Evolutionary conservation across 2,329 filamentous ascomycete species (phyloP), one percentile per base, ranked within the genome.

Genomic region (Penicillium glabrum): DNA sequence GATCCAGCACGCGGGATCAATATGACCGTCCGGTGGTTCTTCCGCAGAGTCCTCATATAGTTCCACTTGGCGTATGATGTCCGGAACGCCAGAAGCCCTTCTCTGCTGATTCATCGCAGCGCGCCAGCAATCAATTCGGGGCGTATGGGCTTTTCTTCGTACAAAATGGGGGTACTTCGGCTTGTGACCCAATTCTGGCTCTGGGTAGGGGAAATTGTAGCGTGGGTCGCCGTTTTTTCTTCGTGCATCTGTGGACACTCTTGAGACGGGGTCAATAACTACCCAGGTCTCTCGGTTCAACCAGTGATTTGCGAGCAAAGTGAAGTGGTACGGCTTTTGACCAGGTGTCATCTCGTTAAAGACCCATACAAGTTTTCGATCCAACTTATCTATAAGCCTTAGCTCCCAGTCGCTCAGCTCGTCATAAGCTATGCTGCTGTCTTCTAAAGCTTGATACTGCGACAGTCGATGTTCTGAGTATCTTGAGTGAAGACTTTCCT

Each of bases 1-100:
- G 29, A 75, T 70, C 75, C 75, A 78, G 49, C 70, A 69, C 5
- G 70, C 72, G 11, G 75, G 69, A 21, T 78, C 75, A n/a, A 77
- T 68, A 31, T 69, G 64, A 8, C 71, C 70, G 57, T 76, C 74
- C 1, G 72, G 72, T 0, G 72, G 67, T 48, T 76, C 72, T 31
- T 77, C 75, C 2, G 60, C 67, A 5, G 75, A 76, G 21, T 67
- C 67, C 27, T 75, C 70, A 31, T 69, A 73, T 23, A 75, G 48
- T 11, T 73, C 67, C 21, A 72, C 57, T 2, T 59, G 57, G n/a
- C 66, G 72, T 27, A 75, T 51, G 11, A 68, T 54, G 35, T 70
- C 64, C 33, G 58, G 64, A 14, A 71, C 44, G 0, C 73, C 73
- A n/a, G 65, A 67, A 5, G 62, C 57, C 51, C 57, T 66, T 52